phyloP scores from a whole-genome alignment of 148 eudicot species.

The Camellia japonica region DNA sequence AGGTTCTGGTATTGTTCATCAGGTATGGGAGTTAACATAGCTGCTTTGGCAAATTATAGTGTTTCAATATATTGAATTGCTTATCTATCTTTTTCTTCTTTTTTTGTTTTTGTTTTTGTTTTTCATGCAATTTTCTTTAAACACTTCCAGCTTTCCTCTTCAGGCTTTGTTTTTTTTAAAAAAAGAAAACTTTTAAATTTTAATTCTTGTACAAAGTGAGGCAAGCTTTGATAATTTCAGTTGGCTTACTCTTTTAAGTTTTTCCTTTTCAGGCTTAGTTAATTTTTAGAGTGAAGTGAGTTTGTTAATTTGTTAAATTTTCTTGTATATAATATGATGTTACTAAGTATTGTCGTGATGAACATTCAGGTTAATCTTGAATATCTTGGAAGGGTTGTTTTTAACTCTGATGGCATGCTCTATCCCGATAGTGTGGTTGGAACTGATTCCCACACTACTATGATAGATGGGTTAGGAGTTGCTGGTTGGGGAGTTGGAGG shows the following conservation, averaged over 20 bases:
- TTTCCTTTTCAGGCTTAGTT: too few relatives aligned
- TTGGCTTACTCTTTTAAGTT: background rate
- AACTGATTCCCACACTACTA: slow-evolving; percentile 97
- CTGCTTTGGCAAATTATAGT: background rate
- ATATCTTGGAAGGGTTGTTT: slow-evolving; percentile 95
- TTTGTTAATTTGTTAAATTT: background rate
- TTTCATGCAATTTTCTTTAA: background rate
- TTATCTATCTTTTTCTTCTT: background rate
- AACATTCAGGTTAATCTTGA: slow-evolving; percentile 83
- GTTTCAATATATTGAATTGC: slow-evolving; percentile 11
- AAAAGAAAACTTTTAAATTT: background rate
- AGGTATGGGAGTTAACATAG: slow-evolving; percentile 32
- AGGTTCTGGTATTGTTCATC: slow-evolving; percentile 72
- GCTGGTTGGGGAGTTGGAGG: slow-evolving; percentile 99
- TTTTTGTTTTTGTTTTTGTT: too few relatives aligned
- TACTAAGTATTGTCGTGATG: background rate
- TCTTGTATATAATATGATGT: background rate
- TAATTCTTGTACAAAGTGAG: background rate
- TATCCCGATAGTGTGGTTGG: slow-evolving; percentile 99
- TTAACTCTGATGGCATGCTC: slow-evolving; percentile 77
- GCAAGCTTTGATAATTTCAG: background rate
- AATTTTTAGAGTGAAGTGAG: too few relatives aligned
- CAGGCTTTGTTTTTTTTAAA: background rate
- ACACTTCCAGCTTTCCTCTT: background rate
- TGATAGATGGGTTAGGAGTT: slow-evolving; percentile 98